Conservation (phyloP, 2,329 filamentous ascomycete species). For the Ophidiomyces ophidiicola region DNA sequence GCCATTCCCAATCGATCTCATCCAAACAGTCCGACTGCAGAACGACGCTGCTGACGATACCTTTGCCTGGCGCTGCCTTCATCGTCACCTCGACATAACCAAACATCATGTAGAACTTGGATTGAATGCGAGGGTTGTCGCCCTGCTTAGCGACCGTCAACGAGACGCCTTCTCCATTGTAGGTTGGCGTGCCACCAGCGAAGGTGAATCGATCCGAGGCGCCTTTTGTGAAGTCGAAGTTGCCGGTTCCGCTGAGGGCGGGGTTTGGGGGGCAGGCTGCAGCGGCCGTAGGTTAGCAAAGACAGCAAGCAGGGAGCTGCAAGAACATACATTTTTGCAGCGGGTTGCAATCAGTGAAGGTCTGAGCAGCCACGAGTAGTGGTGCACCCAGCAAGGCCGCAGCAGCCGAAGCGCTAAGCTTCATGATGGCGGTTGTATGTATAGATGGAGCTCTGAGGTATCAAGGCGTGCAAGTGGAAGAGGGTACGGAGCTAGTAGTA, state of each 20-base stretch:
- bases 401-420: conserved; percentile 20
- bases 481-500: no score
- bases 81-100: conserved; percentile 76
- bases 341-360: conserved; percentile 35
- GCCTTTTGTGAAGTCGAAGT: conserved; percentile 71
- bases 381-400: conserved; percentile 21
- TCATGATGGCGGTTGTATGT: no score
- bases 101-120: conserved; percentile 99
- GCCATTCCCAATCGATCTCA: conserved; percentile 96
- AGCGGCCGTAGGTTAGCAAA: conserved; percentile 4
- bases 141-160: conserved; percentile 70
- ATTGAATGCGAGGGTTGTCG: conserved; percentile 73
- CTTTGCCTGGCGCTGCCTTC: conserved; percentile 74
- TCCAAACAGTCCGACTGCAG: conserved; percentile 84
- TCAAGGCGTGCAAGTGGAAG: no score
- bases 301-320: background rate
- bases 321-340: conserved; percentile 26
- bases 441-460: no score
- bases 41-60: conserved; percentile 87
- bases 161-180: conserved; percentile 61
- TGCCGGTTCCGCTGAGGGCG: conserved; percentile 69
- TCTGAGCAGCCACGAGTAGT: conserved; percentile 29
- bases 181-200: conserved; percentile 56
- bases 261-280: conserved; percentile 61
- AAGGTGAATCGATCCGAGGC: conserved; percentile 65